phyloP scores from a whole-genome alignment of 768 basidiomycete species.

The Ephemerocybe angulata region DNA sequence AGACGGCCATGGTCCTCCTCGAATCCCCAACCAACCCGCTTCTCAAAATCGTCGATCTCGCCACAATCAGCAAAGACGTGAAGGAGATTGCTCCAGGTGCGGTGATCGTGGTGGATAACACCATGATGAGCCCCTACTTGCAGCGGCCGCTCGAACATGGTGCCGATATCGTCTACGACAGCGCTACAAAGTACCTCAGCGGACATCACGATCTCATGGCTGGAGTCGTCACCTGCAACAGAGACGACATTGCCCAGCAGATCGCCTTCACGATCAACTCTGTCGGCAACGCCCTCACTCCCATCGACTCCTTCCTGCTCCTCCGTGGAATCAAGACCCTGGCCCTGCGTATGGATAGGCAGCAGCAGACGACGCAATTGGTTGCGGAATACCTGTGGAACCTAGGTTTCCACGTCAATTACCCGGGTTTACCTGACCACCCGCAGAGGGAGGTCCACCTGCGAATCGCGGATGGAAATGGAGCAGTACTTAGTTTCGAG shows the following conservation, averaged over 20 bases:
- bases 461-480: constrained; percentile 85
- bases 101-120: constrained; percentile 90
- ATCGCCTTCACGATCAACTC: constrained; percentile 91
- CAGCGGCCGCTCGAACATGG: constrained; percentile 94
- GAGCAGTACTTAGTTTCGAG: constrained; percentile 92
- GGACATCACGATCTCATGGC: constrained; percentile 99
- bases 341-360: constrained; percentile 92
- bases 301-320: constrained; percentile 95
- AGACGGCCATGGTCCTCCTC: constrained; percentile 91
- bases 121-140: constrained; percentile 99
- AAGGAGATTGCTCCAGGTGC: constrained; percentile 81
- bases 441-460: constrained; percentile 86
- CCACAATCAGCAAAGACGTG: constrained; percentile 75
- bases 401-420: constrained; percentile 88
- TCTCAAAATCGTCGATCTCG: constrained; percentile 90
- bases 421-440: constrained; percentile 83
- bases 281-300: constrained; percentile 90
- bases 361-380: constrained; percentile 74
- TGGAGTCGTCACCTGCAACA: constrained; percentile 87
- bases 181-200: constrained; percentile 94
- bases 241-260: constrained; percentile 85
- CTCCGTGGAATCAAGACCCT: constrained; percentile 95
- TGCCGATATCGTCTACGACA: constrained; percentile 96
- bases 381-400: constrained; percentile 83
- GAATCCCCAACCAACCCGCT: constrained; percentile 98